Percentiles rank a stretch among this genome's conserved stretches.
Evolutionary conservation across 169 alveolate species (phyloP).

Genomic region (Cystoisospora suis): DNA sequence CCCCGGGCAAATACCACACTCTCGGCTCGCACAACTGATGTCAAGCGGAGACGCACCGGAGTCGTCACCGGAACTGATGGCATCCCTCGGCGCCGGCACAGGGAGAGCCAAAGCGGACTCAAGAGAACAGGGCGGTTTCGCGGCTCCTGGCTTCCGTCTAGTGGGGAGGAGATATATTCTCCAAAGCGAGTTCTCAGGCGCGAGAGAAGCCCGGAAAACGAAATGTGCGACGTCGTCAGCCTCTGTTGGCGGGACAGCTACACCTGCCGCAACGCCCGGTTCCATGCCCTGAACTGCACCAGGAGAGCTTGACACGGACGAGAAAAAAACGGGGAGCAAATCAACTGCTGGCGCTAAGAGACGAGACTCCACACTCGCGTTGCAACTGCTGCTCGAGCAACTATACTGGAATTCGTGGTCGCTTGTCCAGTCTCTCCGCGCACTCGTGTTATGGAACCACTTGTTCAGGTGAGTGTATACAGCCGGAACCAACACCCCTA

Average conservation of each 20-base stretch:
- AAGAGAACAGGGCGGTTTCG: no score
- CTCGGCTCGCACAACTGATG: no score
- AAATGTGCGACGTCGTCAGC: slow-evolving; percentile 3
- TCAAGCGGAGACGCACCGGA: no score
- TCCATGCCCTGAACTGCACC: background rate
- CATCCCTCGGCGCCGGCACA: no score
- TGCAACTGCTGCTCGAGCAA: slow-evolving; percentile 30
- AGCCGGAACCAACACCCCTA: background rate
- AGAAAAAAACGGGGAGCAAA: background rate
- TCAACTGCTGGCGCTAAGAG: background rate
- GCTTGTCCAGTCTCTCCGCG: slow-evolving; percentile 39
- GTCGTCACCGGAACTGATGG: no score
- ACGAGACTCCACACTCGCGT: background rate
- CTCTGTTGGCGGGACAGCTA: background rate
- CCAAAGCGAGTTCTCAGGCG: background rate
- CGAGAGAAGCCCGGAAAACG: slow-evolving; percentile 9
- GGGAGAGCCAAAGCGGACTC: no score
- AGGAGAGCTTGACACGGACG: background rate
- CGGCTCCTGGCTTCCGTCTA: no score
- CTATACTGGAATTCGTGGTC: slow-evolving; percentile 4
- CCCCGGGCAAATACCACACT: no score
- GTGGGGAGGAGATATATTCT: no score
- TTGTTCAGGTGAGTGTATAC: background rate
- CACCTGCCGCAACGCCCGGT: background rate
- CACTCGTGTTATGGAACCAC: slow-evolving; percentile 2